Evolutionary conservation across 2,329 filamentous ascomycete species (phyloP).

Genomic region (Trichophyton schoenleinii): DNA sequence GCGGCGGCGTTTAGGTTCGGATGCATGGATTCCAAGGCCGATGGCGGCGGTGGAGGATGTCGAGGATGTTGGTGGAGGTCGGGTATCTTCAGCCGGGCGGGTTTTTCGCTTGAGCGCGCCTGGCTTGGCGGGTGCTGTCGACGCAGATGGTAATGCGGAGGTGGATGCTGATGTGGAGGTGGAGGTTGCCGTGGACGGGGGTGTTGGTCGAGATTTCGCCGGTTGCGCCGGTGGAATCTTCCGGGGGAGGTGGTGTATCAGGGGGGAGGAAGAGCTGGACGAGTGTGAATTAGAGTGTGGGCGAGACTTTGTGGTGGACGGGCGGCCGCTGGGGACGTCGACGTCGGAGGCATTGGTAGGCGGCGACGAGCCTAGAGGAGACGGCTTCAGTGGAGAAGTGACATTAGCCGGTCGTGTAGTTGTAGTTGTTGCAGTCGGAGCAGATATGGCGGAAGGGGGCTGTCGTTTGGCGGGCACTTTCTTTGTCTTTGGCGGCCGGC

Average conservation of each 20-base stretch:
- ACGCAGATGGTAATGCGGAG: not conserved
- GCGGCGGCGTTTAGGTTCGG: conserved; percentile 21
- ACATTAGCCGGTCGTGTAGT: conserved; percentile 20
- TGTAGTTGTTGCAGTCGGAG: conserved; percentile 27
- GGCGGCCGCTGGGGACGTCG: conserved; percentile 30
- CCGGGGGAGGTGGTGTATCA: conserved; percentile 27
- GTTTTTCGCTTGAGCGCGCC: conserved; percentile 33
- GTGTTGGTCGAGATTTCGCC: conserved; percentile 14
- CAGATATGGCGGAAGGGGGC: conserved; percentile 20
- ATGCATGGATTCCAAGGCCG: conserved; percentile 12
- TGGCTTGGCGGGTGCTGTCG: conserved; percentile 14
- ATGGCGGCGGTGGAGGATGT: conserved; percentile 9
- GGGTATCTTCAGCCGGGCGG: conserved; percentile 18
- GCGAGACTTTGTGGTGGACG: conserved; percentile 25
- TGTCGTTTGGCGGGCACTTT: conserved; percentile 4
- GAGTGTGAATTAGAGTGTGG: conserved; percentile 22
- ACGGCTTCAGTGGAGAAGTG: conserved; percentile 49
- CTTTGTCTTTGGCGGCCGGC: conserved; percentile 3
- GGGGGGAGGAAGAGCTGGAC: conserved; percentile 36
- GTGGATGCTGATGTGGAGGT: conserved; percentile 13
- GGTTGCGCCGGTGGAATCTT: not conserved
- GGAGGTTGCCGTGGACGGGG: conserved; percentile 13
- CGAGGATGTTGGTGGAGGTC: not conserved
- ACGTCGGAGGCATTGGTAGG: conserved; percentile 50
- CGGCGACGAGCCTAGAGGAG: conserved; percentile 48